Conservation (phyloP, 2,329 filamentous ascomycete species). For the Cladophialophora yegresii region DNA sequence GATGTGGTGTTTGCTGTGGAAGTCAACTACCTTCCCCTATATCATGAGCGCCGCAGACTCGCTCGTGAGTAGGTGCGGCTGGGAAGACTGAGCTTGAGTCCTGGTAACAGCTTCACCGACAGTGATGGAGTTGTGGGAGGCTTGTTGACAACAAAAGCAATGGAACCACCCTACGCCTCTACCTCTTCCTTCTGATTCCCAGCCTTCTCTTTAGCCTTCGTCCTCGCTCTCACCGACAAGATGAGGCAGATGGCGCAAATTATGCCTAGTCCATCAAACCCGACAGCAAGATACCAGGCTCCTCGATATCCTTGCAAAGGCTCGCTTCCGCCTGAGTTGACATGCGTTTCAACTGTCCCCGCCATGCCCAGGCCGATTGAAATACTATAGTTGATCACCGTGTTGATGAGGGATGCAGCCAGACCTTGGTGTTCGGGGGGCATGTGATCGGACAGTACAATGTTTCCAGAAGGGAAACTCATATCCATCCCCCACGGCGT, state of each 20-base stretch:
- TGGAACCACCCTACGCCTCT: conserved; percentile 39
- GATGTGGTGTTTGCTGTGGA: background rate
- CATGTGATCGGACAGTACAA: conserved; percentile 46
- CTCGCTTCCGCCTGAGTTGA: conserved; percentile 42
- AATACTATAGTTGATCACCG: conserved; percentile 49
- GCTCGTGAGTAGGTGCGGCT: background rate
- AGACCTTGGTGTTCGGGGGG: conserved; percentile 47
- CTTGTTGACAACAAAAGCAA: conserved; percentile 11
- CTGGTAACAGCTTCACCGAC: background rate
- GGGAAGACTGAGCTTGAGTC: background rate
- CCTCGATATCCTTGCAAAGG: conserved; percentile 44
- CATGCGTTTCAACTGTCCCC: conserved; percentile 46
- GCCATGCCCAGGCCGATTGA: conserved; percentile 48
- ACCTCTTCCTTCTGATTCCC: conserved; percentile 13
- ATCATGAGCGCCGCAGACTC: background rate
- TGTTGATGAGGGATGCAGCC: conserved; percentile 44
- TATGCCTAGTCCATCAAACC: conserved; percentile 39
- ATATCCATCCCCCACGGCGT: conserved; percentile 51
- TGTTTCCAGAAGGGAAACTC: conserved; percentile 46
- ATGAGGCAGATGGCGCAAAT: conserved; percentile 18
- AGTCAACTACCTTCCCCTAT: background rate
- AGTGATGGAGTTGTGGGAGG: background rate
- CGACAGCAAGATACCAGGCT: conserved; percentile 45
- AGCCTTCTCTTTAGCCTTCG: conserved; percentile 22
- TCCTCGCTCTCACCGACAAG: conserved; percentile 17